Evolutionary conservation across 2,329 filamentous ascomycete genomes (phyloP).

Genomic region (Leptosphaerulina australis): DNA sequence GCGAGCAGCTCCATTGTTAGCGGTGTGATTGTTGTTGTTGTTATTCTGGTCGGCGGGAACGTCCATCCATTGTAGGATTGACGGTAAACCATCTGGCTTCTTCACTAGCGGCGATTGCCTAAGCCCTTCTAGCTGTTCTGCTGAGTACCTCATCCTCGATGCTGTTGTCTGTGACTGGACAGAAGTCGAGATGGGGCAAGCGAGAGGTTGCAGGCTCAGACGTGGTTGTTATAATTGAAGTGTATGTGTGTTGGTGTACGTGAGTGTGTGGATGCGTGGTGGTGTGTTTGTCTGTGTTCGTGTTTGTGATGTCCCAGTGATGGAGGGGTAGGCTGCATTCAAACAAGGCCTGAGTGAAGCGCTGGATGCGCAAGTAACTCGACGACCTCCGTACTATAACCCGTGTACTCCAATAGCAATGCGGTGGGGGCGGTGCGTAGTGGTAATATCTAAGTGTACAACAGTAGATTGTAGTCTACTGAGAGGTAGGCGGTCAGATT

Average conservation of each 20-base stretch:
- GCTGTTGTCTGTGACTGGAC: slow-evolving; percentile 15
- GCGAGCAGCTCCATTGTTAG: slow-evolving; percentile 32
- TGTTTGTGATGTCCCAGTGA: slow-evolving; percentile 14
- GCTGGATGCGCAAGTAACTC: slow-evolving; percentile 24
- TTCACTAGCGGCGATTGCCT: slow-evolving; percentile 81
- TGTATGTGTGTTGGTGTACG: slow-evolving; percentile 7
- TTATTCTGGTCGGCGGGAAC: slow-evolving; percentile 51
- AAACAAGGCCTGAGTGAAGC: slow-evolving; percentile 24
- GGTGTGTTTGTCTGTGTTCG: too few species aligned
- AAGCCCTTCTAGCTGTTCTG: slow-evolving; percentile 76
- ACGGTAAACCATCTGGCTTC: slow-evolving; percentile 79
- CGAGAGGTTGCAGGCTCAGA: slow-evolving; percentile 10
- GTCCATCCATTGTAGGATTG: slow-evolving; percentile 97
- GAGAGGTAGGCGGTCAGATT: not conserved
- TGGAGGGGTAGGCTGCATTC: slow-evolving; percentile 21
- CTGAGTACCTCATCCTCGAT: slow-evolving; percentile 63
- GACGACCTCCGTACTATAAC: slow-evolving; percentile 19
- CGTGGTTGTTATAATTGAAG: slow-evolving; percentile 1
- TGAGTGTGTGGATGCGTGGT: too few species aligned
- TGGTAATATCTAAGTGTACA: not conserved
- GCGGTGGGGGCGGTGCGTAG: slow-evolving; percentile 21
- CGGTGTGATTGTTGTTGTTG: slow-evolving; percentile 29
- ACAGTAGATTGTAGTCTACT: not conserved
- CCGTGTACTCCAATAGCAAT: slow-evolving; percentile 18
- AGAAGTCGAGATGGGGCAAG: slow-evolving; percentile 25